A percentile compares a stretch with the other conserved stretches of the same genome.
These are phyloP conservation scores for Colletotrichum truncatum DNA, from an alignment of 2,329 filamentous ascomycete species.

Conservation along the genomic window DNA sequence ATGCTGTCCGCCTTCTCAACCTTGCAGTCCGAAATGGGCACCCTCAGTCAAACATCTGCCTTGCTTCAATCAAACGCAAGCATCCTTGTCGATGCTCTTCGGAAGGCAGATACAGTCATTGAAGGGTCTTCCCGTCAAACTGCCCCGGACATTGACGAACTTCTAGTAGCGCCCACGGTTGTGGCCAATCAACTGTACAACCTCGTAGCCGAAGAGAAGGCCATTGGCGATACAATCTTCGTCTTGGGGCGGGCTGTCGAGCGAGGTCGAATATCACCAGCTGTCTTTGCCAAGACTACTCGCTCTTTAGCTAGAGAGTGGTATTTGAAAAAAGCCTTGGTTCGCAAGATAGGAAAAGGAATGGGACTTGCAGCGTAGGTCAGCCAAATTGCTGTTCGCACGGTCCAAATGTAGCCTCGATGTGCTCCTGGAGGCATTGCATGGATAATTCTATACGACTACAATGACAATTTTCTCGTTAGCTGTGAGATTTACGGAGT, in stretches of 20 bases:
- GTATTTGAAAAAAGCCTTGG: conserved; percentile 84
- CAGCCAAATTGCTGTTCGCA: background rate
- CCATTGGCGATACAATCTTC: conserved; percentile 87
- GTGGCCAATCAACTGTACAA: conserved; percentile 94
- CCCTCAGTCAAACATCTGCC: conserved; percentile 75
- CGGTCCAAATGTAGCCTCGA: background rate
- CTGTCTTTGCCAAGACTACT: conserved; percentile 83
- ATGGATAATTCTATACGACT: too few relatives aligned
- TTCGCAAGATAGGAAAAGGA: conserved; percentile 78
- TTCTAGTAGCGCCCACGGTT: conserved; percentile 92
- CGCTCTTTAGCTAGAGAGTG: conserved; percentile 79
- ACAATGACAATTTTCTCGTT: too few relatives aligned
- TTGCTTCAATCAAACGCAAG: conserved; percentile 80
- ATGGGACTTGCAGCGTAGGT: conserved; percentile 70
- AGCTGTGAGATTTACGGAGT: too few relatives aligned
- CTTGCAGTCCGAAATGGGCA: conserved; percentile 77
- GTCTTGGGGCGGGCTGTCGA: conserved; percentile 80
- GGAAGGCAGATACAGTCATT: conserved; percentile 82
- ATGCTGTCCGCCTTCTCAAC: conserved; percentile 75
- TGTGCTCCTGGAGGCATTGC: background rate
- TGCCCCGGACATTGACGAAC: conserved; percentile 84
- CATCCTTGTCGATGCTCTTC: conserved; percentile 80
- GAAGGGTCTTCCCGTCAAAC: conserved; percentile 73
- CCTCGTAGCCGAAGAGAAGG: conserved; percentile 87
- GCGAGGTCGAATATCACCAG: conserved; percentile 73